Evolutionary conservation across 2,329 filamentous ascomycete genomes (phyloP), one percentile per base, ranked within the genome.

Genomic region (Endocalyx cinctus): DNA sequence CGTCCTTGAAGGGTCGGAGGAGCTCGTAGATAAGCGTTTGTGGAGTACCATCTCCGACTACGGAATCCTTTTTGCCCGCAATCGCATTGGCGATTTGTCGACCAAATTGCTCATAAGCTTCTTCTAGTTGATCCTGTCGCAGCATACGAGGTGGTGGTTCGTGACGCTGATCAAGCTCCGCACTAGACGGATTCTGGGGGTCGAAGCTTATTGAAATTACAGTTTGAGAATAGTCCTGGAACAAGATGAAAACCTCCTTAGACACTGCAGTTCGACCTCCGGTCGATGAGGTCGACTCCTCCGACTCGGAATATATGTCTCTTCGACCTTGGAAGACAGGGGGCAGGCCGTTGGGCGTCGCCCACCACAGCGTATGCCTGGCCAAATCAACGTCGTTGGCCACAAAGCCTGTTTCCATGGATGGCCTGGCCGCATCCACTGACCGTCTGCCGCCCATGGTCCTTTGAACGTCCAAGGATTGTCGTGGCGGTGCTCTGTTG

Each of bases 191-290:
- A 53, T 94, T 80, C 33, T 79, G 75, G 2, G 81, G 69, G 56
- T 95, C 85, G 57, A 84, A 97, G 31, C 74, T 80, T 13, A 82
- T 84, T 0, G 82, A 87, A 51, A 98, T 76, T 43, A 94, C 72
- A 0, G 90, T 97, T 57, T 97, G 92, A 13, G 89, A 96, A 60
- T 98, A 98, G 63, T 98, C 92, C 51, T 88, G 82, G 66, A 87
- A 98, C 7, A 98, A 66, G n/a, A 97, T 69, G 48, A 84, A 92
- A 26, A 96, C 72, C 39, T 89, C 80, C 45, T 89, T 89, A 6
- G 82, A 85, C 14, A 94, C 67, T 1, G 72, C 74, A 1, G 79
- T 79, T 55, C 81, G 82, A 17, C 84, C 80, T 17, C 82, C 82
- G 11, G 81, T 76, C 43, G 75, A 72, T 11, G 82, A 75, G 6